A percentile compares a stretch with the other conserved stretches of the same genome.
Evolutionary conservation across 2,329 filamentous ascomycete species (phyloP).

Genomic region (Epichloe hybrida): DNA sequence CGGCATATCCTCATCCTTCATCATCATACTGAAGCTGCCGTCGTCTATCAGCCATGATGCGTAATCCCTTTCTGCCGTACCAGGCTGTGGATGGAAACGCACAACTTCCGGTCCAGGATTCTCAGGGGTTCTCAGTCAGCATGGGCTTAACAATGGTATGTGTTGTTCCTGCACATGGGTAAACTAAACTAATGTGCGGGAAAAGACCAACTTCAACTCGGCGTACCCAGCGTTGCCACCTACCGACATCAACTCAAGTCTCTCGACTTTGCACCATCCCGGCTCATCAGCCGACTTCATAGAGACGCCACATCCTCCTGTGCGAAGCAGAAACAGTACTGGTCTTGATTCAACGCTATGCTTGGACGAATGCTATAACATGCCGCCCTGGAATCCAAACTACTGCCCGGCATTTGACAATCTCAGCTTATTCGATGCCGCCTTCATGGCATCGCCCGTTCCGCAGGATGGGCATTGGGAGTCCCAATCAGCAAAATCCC

Average conservation of each 20-base stretch:
- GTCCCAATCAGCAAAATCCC: not conserved
- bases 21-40: not conserved
- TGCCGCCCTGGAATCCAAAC: not conserved
- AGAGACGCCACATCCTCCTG: not conserved
- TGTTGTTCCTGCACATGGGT: not conserved
- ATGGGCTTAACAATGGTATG: not conserved
- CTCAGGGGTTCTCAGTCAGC: not conserved
- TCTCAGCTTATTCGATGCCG: no score
- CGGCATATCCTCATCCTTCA: not conserved
- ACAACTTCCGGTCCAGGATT: not conserved
- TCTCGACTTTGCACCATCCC: not conserved
- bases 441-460: not conserved
- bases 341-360: not conserved
- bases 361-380: not conserved
- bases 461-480: not conserved
- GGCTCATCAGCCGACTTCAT: not conserved
- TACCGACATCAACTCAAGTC: not conserved
- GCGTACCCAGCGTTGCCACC: not conserved
- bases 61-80: not conserved
- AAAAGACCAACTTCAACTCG: not conserved
- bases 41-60: not conserved
- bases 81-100: not conserved
- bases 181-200: not conserved
- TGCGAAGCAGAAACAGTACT: no score
- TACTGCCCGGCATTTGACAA: no score